Conservation (phyloP, 1,284 basidiomycete species). For the Malassezia pachydermatis region DNA sequence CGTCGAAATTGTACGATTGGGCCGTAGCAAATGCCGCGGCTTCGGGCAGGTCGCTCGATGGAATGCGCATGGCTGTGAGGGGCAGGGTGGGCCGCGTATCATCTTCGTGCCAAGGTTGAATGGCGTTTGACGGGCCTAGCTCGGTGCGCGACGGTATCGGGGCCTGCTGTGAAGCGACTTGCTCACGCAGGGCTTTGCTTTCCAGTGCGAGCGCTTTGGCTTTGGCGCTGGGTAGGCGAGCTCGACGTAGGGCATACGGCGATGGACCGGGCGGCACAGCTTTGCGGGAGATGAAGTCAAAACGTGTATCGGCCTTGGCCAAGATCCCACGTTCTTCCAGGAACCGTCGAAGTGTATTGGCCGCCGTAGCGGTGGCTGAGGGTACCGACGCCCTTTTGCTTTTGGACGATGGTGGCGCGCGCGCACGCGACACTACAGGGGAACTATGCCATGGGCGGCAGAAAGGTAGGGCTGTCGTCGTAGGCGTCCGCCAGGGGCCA, state of each 20-base stretch:
- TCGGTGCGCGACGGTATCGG: background rate
- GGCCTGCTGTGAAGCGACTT: background rate
- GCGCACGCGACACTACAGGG: background rate
- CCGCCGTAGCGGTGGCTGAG: background rate
- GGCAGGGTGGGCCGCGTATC: background rate
- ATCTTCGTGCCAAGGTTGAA: background rate
- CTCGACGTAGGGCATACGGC: constrained; percentile 1
- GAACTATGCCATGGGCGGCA: too few species aligned
- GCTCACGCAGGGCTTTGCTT: constrained; percentile 15
- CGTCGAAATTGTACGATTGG: constrained; percentile 34
- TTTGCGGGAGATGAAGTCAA: background rate
- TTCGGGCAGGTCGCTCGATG: constrained; percentile 14
- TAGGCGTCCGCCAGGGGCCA: too few species aligned
- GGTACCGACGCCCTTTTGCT: background rate
- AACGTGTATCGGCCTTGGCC: background rate
- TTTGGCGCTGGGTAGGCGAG: constrained; percentile 10
- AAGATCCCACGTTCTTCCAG: background rate
- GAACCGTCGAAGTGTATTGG: background rate
- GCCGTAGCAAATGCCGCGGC: constrained; percentile 41
- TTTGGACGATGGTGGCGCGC: background rate
- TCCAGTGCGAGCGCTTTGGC: constrained; percentile 13
- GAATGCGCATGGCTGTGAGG: constrained; percentile 2
- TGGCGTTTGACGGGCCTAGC: background rate
- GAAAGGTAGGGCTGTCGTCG: too few species aligned
- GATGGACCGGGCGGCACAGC: background rate